phyloP scores from a whole-genome alignment of 306 rosid species.

The Oxytropis ochrocephala region DNA sequence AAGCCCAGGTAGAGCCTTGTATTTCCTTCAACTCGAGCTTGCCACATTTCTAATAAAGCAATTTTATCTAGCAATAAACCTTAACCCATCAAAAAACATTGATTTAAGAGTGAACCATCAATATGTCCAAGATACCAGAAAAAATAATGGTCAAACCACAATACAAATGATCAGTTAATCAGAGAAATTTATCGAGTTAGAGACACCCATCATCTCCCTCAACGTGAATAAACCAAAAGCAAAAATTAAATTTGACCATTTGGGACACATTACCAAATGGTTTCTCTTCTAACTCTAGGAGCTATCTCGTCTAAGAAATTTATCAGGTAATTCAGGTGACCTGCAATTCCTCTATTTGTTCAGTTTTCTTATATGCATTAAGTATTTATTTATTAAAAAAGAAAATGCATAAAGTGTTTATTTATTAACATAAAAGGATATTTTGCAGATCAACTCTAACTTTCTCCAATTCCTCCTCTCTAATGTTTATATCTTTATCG shows the following conservation, averaged over 20 bases:
- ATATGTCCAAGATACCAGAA: background rate
- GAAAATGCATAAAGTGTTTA: background rate
- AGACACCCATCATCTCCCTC: background rate
- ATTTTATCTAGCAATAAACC: conserved; percentile 2
- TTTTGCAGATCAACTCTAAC: conserved; percentile 64
- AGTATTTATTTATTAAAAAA: background rate
- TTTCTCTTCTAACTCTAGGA: background rate
- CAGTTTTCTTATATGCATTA: background rate
- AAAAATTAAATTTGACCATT: too few relatives aligned
- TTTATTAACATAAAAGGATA: conserved; percentile 56
- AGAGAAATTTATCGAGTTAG: background rate
- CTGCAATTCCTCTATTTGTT: background rate
- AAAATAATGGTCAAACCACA: background rate
- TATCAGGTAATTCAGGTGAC: too few relatives aligned
- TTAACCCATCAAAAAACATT: background rate
- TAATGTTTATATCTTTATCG: conserved; percentile 39
- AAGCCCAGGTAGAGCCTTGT: too few relatives aligned
- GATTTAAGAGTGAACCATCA: background rate
- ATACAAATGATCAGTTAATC: background rate
- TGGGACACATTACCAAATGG: too few relatives aligned
- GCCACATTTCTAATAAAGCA: background rate
- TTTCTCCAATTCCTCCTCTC: conserved; percentile 60
- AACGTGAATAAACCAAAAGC: background rate
- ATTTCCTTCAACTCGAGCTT: background rate
- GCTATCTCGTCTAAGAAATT: background rate